These are phyloP conservation scores for Geotrichum carabidarum DNA, from an alignment of 1,139 yeast genomes.

Conservation along the genomic window DNA sequence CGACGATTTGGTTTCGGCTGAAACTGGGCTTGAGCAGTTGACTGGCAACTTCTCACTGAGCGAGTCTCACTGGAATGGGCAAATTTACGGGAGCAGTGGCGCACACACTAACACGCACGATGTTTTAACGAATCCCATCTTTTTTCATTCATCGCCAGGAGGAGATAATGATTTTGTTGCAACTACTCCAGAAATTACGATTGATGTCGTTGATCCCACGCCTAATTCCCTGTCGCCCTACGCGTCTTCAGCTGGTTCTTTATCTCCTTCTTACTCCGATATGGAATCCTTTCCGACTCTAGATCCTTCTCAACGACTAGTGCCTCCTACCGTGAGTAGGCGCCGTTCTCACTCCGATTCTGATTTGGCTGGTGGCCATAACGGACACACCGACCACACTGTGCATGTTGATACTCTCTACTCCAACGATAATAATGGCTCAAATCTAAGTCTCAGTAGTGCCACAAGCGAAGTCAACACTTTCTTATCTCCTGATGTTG, in stretches of 20 bases:
- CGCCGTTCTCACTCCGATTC: slow-evolving; percentile 29
- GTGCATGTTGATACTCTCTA: neutral
- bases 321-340: slow-evolving; percentile 22
- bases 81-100: neutral
- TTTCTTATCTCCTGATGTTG: slow-evolving; percentile 14
- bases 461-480: slow-evolving; percentile 8
- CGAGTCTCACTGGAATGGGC: neutral
- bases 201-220: slow-evolving; percentile 16
- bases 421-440: slow-evolving; percentile 5
- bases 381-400: neutral
- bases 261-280: slow-evolving; percentile 17
- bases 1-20: slow-evolving; percentile 11
- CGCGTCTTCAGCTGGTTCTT: slow-evolving; percentile 13
- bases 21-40: slow-evolving; percentile 11
- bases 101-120: neutral
- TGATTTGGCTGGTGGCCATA: slow-evolving; percentile 14
- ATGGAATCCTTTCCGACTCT: slow-evolving; percentile 13
- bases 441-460: slow-evolving; percentile 11
- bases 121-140: neutral
- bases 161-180: neutral
- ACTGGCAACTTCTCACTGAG: slow-evolving; percentile 12
- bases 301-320: slow-evolving; percentile 1
- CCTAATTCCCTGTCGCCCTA: slow-evolving; percentile 1
- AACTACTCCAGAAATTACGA: slow-evolving; percentile 19
- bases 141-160: neutral